phyloP scores from a whole-genome alignment of 1,139 yeast genomes.

The Debaryomyces singareniensis region DNA sequence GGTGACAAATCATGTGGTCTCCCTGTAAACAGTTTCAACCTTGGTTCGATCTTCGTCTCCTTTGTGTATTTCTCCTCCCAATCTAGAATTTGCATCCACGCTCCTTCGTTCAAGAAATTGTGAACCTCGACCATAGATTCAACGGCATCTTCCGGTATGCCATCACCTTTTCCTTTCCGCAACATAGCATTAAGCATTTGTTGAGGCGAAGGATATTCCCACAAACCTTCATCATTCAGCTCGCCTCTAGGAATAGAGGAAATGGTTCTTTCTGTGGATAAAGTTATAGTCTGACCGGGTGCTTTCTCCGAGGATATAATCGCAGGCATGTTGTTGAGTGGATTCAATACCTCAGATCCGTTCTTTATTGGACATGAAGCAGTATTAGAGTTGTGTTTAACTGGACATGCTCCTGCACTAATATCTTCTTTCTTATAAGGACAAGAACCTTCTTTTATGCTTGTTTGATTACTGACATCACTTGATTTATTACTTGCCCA shows the following conservation, averaged over 20 bases:
- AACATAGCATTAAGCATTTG: constrained; percentile 98
- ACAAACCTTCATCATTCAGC: constrained; percentile 56
- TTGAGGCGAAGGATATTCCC: constrained; percentile 99
- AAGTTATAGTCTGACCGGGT: constrained; percentile 72
- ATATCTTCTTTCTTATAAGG: constrained; percentile 9
- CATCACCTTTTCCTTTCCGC: constrained; percentile 82
- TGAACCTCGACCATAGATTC: constrained; percentile 97
- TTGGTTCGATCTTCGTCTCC: constrained; percentile 54
- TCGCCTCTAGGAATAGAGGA: constrained; percentile 87
- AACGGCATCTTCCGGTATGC: constrained; percentile 89
- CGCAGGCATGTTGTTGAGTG: constrained; percentile 86
- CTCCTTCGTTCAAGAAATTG: constrained; percentile 93
- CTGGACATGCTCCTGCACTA: constrained; percentile 4
- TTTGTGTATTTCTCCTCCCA: constrained; percentile 73
- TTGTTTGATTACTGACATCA: constrained; percentile 1
- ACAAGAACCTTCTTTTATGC: too few species aligned
- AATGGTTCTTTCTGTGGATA: constrained; percentile 78
- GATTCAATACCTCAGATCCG: constrained; percentile 44
- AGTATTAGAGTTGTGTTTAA: constrained; percentile 1
- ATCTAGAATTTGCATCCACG: constrained; percentile 88
- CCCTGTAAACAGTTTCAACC: constrained; percentile 83
- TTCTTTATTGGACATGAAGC: constrained; percentile 7
- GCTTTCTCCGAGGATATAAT: constrained; percentile 58
- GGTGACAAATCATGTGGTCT: constrained; percentile 86
- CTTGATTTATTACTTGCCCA: constrained; percentile 47